phyloP scores from a whole-genome alignment of 768 basidiomycete genomes.

The Rickenella mellea region DNA sequence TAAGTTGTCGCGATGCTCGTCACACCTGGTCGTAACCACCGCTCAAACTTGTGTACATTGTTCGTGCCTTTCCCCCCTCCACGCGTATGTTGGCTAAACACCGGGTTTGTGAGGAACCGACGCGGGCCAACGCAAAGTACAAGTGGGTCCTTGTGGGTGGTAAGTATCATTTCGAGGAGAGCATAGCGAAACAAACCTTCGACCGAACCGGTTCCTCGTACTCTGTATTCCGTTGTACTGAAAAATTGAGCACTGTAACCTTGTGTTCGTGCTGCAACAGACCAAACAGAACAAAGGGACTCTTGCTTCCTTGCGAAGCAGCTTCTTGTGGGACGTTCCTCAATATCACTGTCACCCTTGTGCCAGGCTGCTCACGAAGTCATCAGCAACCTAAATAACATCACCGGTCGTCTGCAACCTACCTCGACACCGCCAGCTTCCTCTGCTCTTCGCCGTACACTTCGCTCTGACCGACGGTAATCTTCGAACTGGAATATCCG shows the following conservation, averaged over 20 bases:
- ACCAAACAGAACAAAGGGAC: slow-evolving; percentile 64
- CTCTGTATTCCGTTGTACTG: slow-evolving; percentile 92
- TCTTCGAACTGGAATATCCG: slow-evolving; percentile 96
- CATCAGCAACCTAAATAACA: neutral
- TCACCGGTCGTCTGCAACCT: slow-evolving; percentile 12
- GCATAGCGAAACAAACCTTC: slow-evolving; percentile 44
- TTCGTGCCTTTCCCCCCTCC: slow-evolving; percentile 89
- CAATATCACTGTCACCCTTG: slow-evolving; percentile 68
- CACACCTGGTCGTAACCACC: slow-evolving; percentile 75
- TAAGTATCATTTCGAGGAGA: slow-evolving; percentile 5
- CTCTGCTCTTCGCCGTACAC: slow-evolving; percentile 56
- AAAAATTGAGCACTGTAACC: slow-evolving; percentile 84
- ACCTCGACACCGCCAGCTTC: slow-evolving; percentile 61
- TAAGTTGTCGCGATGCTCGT: slow-evolving; percentile 82
- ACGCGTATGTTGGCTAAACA: slow-evolving; percentile 87
- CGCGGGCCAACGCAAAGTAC: slow-evolving; percentile 86
- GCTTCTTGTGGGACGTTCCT: slow-evolving; percentile 66
- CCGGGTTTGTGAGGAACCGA: slow-evolving; percentile 72
- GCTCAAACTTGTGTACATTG: slow-evolving; percentile 96
- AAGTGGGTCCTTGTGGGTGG: slow-evolving; percentile 59
- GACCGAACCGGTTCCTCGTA: slow-evolving; percentile 82
- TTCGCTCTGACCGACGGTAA: slow-evolving; percentile 76
- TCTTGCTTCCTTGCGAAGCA: slow-evolving; percentile 17
- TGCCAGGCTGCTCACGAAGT: slow-evolving; percentile 53
- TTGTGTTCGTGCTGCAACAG: slow-evolving; percentile 96